These are phyloP conservation scores for Candida ovalis DNA, from an alignment of 805 yeast species.

Conservation along the genomic window DNA sequence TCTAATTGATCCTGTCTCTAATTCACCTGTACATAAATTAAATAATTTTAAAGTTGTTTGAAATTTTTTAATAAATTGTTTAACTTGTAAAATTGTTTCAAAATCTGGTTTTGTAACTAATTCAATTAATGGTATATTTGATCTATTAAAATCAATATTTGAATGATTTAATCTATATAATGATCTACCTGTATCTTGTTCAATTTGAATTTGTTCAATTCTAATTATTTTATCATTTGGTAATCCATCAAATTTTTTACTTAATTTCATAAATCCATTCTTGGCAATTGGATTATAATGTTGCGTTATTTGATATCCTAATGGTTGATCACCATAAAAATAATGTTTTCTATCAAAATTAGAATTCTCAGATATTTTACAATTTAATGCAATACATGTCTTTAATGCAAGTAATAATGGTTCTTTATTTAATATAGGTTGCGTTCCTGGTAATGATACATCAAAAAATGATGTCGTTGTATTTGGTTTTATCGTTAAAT, in stretches of 20 bases:
- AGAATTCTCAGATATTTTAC: conserved; percentile 51
- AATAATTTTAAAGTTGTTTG: conserved; percentile 67
- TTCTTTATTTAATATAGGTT: conserved; percentile 74
- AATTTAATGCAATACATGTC: conserved; percentile 67
- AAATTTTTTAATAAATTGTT: conserved; percentile 75
- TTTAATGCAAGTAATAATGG: conserved; percentile 67
- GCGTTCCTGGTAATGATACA: conserved; percentile 87
- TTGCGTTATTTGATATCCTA: conserved; percentile 95
- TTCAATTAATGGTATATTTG: conserved; percentile 84
- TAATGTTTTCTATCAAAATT: conserved; percentile 93
- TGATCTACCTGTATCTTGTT: conserved; percentile 92
- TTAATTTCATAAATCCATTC: conserved; percentile 55
- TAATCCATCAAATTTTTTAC: conserved; percentile 48
- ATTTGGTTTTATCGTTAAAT: conserved; percentile 51
- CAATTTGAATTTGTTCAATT: conserved; percentile 82
- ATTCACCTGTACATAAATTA: conserved; percentile 79
- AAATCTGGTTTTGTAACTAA: conserved; percentile 91
- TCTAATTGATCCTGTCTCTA: conserved; percentile 93
- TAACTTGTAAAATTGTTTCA: conserved; percentile 59
- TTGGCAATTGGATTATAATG: conserved; percentile 74
- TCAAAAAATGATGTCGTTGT: conserved; percentile 73
- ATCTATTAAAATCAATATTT: conserved; percentile 75
- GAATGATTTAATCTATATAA: conserved; percentile 43
- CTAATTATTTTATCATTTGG: conserved; percentile 44
- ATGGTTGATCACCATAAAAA: conserved; percentile 93